phyloP scores from a whole-genome alignment of 2,329 filamentous ascomycete species.

The Leptoxyphium fumago region DNA sequence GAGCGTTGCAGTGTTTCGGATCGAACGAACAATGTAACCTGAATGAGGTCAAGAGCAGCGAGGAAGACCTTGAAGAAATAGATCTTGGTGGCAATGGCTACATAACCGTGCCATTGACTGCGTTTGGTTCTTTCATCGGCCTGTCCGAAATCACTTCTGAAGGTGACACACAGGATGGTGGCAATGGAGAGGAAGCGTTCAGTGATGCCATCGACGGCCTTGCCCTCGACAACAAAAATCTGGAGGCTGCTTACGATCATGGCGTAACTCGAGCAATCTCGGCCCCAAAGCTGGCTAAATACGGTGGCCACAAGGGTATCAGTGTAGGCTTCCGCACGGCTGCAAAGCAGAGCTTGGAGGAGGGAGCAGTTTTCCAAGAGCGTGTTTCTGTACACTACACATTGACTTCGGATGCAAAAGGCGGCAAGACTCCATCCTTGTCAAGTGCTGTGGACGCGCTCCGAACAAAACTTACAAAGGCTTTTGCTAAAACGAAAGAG shows the following conservation, averaged over 20 bases:
- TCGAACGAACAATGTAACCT: conserved; percentile 23
- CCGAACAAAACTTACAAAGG: conserved; percentile 39
- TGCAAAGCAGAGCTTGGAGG: conserved; percentile 20
- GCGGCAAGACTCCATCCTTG: conserved; percentile 32
- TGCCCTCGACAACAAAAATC: conserved; percentile 24
- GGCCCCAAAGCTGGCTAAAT: conserved; percentile 17
- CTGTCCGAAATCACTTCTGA: conserved; percentile 50
- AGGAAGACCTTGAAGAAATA: not conserved
- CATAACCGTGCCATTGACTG: conserved; percentile 45
- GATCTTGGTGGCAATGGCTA: conserved; percentile 34
- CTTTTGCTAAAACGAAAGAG: conserved; percentile 27
- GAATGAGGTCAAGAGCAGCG: conserved; percentile 31
- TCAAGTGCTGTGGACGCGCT: conserved; percentile 40
- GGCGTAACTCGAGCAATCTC: conserved; percentile 26
- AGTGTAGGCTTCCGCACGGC: conserved; percentile 22
- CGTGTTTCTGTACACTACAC: conserved; percentile 33
- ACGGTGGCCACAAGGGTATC: conserved; percentile 22
- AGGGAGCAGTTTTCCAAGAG: conserved; percentile 25
- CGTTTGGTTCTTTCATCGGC: conserved; percentile 45
- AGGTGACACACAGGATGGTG: conserved; percentile 28
- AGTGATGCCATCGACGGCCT: conserved; percentile 39
- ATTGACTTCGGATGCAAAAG: conserved; percentile 34
- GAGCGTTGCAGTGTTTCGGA: conserved; percentile 44
- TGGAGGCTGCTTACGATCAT: conserved; percentile 22
- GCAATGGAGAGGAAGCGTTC: conserved; percentile 38